A percentile compares a stretch with the other conserved stretches of the same genome.
phyloP scores from a whole-genome alignment of 768 basidiomycete genomes.

The Candolleomyces aberdarensis region DNA sequence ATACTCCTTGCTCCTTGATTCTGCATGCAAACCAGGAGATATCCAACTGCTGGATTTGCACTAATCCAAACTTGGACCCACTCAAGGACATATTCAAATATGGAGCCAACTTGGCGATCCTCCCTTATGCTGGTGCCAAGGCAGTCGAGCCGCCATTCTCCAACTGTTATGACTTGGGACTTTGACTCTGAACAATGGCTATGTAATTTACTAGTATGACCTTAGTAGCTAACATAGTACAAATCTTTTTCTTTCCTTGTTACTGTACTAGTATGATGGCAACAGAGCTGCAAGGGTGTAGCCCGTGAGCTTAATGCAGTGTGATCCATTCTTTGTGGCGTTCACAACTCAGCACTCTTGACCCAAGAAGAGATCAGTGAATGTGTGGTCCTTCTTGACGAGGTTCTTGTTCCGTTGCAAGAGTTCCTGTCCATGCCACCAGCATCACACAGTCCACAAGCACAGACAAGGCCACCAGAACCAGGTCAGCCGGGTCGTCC shows the following conservation, averaged over 20 bases:
- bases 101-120: slow-evolving; percentile 46
- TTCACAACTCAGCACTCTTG: not conserved
- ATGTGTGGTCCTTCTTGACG: not conserved
- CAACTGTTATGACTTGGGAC: no score
- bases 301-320: slow-evolving; percentile 8
- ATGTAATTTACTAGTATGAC: no score
- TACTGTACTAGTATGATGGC: no score
- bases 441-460: not conserved
- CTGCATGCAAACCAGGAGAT: slow-evolving; percentile 38
- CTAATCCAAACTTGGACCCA: slow-evolving; percentile 24
- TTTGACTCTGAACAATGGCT: no score
- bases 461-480: not conserved
- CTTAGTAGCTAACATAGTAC: no score
- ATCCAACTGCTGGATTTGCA: slow-evolving; percentile 42
- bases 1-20: slow-evolving; percentile 34
- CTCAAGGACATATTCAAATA: slow-evolving; percentile 19
- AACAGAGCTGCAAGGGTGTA: not conserved
- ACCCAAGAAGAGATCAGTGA: not conserved
- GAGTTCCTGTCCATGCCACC: not conserved
- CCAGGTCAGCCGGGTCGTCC: slow-evolving; percentile 15
- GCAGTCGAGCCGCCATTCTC: slow-evolving; percentile 35
- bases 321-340: not conserved
- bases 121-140: slow-evolving; percentile 39
- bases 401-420: not conserved
- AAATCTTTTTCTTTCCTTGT: no score